Evolutionary conservation across 441 rosid species (phyloP), one percentile per base, ranked within the genome.

Genomic region (Erodium texanum): DNA sequence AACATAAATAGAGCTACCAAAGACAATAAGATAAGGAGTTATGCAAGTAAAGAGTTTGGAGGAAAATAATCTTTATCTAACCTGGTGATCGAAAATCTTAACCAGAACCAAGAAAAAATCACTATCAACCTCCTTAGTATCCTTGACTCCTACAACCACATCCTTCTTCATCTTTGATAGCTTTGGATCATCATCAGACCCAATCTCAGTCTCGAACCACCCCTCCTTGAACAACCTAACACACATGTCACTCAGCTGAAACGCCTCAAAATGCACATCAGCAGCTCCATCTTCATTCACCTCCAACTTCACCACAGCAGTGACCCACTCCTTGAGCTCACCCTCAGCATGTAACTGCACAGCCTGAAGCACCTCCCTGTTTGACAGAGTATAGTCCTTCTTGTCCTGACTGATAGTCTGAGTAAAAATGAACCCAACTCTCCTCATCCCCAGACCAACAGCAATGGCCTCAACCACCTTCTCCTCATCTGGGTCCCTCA

Each of bases 51-150:
- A 41, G 32, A 36, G 22, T 23, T 0, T 69, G 11, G 71, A 64
- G 7, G 11, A 38, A 10, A 2, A 38, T 38, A 38, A 38, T 38
- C 45, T 10, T 38, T 38, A 3, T 38, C 7, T 75, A 19, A 94
- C 99, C 96, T 74, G 82, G 80, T 92, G 99, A 80, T 94, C 99
- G 24, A 89, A 73, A 67, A 94, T 94, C 89, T 94, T 94, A 66
- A 94, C 91, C 5, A 94, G 87, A n/a, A 90, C 97, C 77, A 94
- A 79, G 95, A 92, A 89, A 80, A 94, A 94, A 86, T 94, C 99
- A 74, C 87, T 94, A 63, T 94, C 99, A 6, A 94, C 96, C 78
- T 88, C 92, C 81, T 75, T 89, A 19, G 90, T 81, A 85, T 94
- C 99, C 82, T 92, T 94, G 10, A 76, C 96, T 0, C 99, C 98